phyloP scores from a whole-genome alignment of 768 basidiomycete genomes.

The Holtermanniella nyarrowii region DNA sequence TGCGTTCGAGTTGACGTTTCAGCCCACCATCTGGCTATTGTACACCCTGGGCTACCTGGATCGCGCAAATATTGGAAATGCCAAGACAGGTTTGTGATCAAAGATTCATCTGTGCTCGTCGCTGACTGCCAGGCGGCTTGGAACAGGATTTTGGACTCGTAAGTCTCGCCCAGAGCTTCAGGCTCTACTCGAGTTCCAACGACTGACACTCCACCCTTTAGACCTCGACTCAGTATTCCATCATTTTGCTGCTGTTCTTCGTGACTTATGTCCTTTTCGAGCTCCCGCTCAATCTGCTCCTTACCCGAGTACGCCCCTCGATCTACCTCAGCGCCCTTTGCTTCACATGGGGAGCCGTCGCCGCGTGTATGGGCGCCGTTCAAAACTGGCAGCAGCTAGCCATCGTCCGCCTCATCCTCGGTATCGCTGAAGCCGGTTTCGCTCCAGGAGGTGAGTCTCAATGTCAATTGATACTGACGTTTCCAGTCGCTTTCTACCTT shows the following conservation, averaged over 20 bases:
- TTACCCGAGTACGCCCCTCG: conserved; percentile 33
- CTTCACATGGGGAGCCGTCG: conserved; percentile 37
- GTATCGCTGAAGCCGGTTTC: conserved; percentile 29
- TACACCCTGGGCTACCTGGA: conserved; percentile 33
- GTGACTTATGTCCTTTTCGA: conserved; percentile 21
- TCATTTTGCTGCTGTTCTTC: conserved; percentile 30
- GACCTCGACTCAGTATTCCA: conserved; percentile 37
- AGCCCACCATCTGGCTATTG: conserved; percentile 27
- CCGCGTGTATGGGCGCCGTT: conserved; percentile 34
- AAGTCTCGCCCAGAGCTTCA: too few relatives aligned
- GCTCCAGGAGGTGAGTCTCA: too few relatives aligned
- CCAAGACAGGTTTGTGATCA: too few relatives aligned
- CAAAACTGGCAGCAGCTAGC: conserved; percentile 29
- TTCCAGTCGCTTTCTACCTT: conserved; percentile 26
- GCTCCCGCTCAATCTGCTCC: conserved; percentile 34
- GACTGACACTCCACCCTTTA: too few relatives aligned
- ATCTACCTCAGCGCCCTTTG: conserved; percentile 35
- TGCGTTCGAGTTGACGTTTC: neutral
- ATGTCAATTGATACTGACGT: too few relatives aligned
- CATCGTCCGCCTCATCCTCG: conserved; percentile 25
- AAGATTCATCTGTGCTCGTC: too few relatives aligned
- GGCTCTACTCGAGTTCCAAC: too few relatives aligned
- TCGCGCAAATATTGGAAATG: conserved; percentile 39
- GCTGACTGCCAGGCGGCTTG: too few relatives aligned
- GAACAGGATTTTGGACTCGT: conserved; percentile 29